phyloP scores from a whole-genome alignment of 139 green algal genomes.

The Marvania coccoides region DNA sequence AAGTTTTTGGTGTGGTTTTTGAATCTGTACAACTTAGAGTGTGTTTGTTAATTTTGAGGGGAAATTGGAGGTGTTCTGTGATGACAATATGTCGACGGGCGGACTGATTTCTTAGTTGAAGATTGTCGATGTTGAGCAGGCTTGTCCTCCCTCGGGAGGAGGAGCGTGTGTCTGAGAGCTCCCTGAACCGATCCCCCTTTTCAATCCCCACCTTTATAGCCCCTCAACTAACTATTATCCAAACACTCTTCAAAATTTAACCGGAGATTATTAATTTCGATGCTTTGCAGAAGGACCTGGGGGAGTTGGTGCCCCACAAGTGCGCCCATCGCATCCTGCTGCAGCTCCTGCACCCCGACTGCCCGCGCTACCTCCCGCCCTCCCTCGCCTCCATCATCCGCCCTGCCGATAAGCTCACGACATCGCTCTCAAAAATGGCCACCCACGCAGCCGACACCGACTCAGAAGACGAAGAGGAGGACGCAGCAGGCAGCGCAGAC shows the following conservation, averaged over 20 bases:
- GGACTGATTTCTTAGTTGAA: conserved; percentile 58
- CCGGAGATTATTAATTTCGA: background rate
- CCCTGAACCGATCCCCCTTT: background rate
- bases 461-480: background rate
- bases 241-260: too few species aligned
- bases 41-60: background rate
- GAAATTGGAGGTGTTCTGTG: conserved; percentile 18
- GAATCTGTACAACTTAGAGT: background rate
- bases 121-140: conserved; percentile 52
- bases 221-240: background rate
- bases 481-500: background rate
- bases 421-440: background rate
- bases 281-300: conserved; percentile 48
- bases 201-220: background rate
- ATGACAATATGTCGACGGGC: conserved; percentile 70
- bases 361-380: conserved; percentile 54
- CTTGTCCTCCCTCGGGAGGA: conserved; percentile 12
- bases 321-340: conserved; percentile 49
- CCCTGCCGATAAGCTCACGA: conserved; percentile 26
- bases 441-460: conserved; percentile 4
- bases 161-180: conserved; percentile 37
- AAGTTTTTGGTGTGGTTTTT: background rate
- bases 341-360: conserved; percentile 62
- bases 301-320: conserved; percentile 38
- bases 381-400: conserved; percentile 41